phyloP scores from a whole-genome alignment of 352 stramenopile genomes.

The Pythium apleroticum region DNA sequence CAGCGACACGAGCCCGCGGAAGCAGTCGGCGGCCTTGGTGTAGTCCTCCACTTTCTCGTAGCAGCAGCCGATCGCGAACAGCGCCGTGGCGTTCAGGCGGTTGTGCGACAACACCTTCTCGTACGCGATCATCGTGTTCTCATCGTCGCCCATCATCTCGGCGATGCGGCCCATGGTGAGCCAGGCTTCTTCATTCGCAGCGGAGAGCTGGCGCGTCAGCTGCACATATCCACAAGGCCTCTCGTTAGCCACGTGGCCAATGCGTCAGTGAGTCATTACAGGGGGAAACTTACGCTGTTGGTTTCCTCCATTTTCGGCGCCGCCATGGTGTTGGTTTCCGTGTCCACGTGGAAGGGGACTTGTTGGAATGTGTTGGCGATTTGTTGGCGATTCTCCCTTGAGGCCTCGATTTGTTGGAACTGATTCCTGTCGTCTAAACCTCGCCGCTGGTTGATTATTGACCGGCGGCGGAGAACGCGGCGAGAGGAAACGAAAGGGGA shows the following conservation, averaged over 20 bases:
- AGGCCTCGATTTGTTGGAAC: neutral
- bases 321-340: conserved; percentile 39
- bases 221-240: conserved; percentile 22
- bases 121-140: conserved; percentile 87
- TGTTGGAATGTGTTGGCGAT: conserved; percentile 3
- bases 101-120: conserved; percentile 89
- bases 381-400: neutral
- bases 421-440: neutral
- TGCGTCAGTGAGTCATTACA: too few species aligned
- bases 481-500: conserved; percentile 9
- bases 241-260: too few species aligned
- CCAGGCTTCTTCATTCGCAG: conserved; percentile 83
- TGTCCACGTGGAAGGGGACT: neutral
- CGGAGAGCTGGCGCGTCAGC: conserved; percentile 70
- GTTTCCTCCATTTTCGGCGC: conserved; percentile 84
- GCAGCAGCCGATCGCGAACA: conserved; percentile 84
- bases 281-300: conserved; percentile 30
- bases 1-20: conserved; percentile 78
- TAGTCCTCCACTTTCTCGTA: conserved; percentile 89
- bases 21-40: conserved; percentile 86
- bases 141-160: conserved; percentile 90
- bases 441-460: neutral
- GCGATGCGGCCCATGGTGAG: conserved; percentile 79
- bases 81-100: conserved; percentile 75
- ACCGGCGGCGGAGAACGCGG: neutral